Evolutionary conservation across 139 green algal genomes (phyloP), one percentile per base, ranked within the genome.

Genomic region (Prasinococcaceae sp.): DNA sequence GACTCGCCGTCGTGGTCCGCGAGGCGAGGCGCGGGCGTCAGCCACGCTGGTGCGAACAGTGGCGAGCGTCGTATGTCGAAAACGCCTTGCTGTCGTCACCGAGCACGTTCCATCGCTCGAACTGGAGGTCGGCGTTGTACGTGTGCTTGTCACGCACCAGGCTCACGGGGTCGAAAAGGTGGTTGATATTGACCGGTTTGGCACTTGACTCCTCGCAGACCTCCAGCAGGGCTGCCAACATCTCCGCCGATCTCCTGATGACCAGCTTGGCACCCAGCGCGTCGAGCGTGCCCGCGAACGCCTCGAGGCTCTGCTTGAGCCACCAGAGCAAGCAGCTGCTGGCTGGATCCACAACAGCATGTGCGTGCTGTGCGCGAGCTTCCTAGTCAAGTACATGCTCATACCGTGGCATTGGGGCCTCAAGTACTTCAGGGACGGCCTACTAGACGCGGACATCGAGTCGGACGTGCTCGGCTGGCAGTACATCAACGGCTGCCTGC

Each of bases 361-460:
- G 37, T 72, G 84, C 16, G 78, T 93, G 25, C 67, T 93, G 26
- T 68, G 63, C 24, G 76, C 75, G 3, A 77, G 63, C 36, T 93
- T 93, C 70, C 65, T 85, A 38, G 66, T 75, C 32, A 94, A 94
- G 71, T 78, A 94, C 68, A 76, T 94, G 66, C 72, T 93, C 64
- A 75, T 89, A 53, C 80, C 77, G 0, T 90, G 85, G 81, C 83
- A 94, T 67, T 94, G 85, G 85, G 85, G 85, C 9, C 77, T 94
- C 14, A 94, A 94, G 49, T 65, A 69, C 43, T 94, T 85, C 59
- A 95, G 85, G 85, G 85, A 94, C 58, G 69, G 72, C 36, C 69
- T 84, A 47, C 64, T 94, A 27, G 85, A 94, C 49, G 85, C 85
- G 1, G 85, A 94, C 65, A 69, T 94, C 36, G 85, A 94, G 72